Base-by-base conservation (phyloP, 2,329 filamentous ascomycete genomes). In the Trichoderma brevicompactum region DNA sequence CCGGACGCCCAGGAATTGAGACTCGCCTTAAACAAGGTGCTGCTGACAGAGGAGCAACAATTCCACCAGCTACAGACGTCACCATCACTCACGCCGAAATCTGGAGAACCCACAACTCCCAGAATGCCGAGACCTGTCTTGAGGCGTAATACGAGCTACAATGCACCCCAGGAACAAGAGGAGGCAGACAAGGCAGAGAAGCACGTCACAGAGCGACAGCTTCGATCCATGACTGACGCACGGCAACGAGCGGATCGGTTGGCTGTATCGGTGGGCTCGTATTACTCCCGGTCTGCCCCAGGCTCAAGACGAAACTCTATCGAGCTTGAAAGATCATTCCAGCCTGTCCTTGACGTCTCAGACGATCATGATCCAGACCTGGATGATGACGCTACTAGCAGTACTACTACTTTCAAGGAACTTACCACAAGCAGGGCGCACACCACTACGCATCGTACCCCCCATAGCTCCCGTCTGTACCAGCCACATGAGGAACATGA, bases 101-200 rank as follows among this genome's bases (percentile, higher is more conserved):
- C 67, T 43, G 54, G 48, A 38, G 56, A 59, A 36, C 10, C 49
- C 8, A 12, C 58, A 46, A 55, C 60, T 13, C 69, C 67, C 23
- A 68, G 67, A 64, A 60, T 69, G 8, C 77, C 77, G 10, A 74
- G 77, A 48, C 79, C 79, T 28, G 79, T 75, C 10, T 69, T 80
- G n/a, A 74, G 78, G 68, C 77, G 79, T 46, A 80, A 79, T 68
- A 80, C 79, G 48, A 80, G 79, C 68, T 80, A 80, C 64, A 76
- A 80, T 64, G 78, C 71, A 12, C 78, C 78, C 1, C 73, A 75
- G 68, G 79, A 80, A 70, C 72, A 76, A 9, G 74, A 80, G 67
- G 74, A 73, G 68, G 79, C 79, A 32, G 79, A 80, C 65, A 71
- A 72, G 44, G 78, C 79, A 9, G 79, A 80, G 70, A 72, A 74